These are phyloP conservation scores for Anacardium occidentale DNA, from an alignment of 345 rosid species.

Conservation along the genomic window DNA sequence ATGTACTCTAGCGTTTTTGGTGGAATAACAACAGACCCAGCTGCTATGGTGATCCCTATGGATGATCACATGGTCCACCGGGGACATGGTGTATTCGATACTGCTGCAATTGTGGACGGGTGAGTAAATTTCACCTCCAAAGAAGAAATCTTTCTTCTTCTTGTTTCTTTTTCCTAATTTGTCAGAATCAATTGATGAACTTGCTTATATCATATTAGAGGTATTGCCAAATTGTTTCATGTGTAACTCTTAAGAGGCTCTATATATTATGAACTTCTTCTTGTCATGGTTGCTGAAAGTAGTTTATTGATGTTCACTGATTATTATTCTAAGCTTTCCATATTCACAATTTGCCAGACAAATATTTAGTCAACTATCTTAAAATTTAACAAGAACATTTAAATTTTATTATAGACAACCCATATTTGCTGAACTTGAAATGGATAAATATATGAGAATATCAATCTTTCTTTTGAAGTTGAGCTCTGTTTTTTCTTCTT, in stretches of 20 bases:
- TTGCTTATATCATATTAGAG: neutral
- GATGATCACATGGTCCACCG: constrained; percentile 97
- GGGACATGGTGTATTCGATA: constrained; percentile 94
- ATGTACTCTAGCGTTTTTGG: constrained; percentile 88
- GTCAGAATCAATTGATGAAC: neutral
- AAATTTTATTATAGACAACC: too few relatives aligned
- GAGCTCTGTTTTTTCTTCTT: neutral
- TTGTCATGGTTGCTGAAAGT: neutral
- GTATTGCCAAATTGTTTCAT: neutral
- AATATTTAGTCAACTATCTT: neutral
- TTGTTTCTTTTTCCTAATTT: neutral
- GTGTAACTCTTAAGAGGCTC: neutral
- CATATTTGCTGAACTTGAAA: too few relatives aligned
- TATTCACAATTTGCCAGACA: neutral
- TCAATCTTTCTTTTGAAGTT: neutral
- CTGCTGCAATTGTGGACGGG: constrained; percentile 80
- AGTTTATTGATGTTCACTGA: neutral
- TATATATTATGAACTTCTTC: neutral
- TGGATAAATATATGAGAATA: too few relatives aligned
- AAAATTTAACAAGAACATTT: too few relatives aligned
- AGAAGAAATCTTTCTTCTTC: neutral
- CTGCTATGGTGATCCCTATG: constrained; percentile 84
- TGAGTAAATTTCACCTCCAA: constrained; percentile 31
- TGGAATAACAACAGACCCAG: constrained; percentile 73
- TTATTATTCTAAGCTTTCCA: neutral